A percentile compares a stretch with the other conserved stretches of the same genome.
Evolutionary conservation across 306 rosid genomes (phyloP).

Genomic region (Rubus parviflorus): DNA sequence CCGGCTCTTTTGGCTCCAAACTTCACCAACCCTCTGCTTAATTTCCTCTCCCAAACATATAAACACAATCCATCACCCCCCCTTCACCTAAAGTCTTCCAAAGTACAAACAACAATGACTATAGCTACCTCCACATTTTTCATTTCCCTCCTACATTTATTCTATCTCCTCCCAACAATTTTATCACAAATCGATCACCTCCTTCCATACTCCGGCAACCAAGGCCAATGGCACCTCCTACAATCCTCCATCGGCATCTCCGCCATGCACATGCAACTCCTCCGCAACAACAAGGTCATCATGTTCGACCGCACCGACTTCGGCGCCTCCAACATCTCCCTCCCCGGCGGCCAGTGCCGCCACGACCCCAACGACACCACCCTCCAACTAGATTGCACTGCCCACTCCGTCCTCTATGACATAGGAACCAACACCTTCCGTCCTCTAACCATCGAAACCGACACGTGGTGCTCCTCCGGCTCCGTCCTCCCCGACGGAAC

Average conservation of each 20-base stretch:
- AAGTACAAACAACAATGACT: constrained; percentile 19
- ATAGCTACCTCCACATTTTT: background rate
- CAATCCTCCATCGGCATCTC: constrained; percentile 65
- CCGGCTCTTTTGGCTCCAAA: background rate
- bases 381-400: constrained; percentile 60
- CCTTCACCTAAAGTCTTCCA: constrained; percentile 36
- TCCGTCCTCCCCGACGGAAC: constrained; percentile 66
- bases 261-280: constrained; percentile 92
- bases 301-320: constrained; percentile 69
- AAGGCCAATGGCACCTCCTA: constrained; percentile 54
- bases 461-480: constrained; percentile 87
- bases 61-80: constrained; percentile 17
- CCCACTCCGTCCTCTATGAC: constrained; percentile 77
- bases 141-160: constrained; percentile 21
- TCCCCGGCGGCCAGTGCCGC: constrained; percentile 47
- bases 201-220: constrained; percentile 1
- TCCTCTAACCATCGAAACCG: constrained; percentile 60
- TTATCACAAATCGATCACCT: constrained; percentile 13
- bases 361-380: constrained; percentile 36
- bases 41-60: background rate
- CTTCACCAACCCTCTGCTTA: background rate
- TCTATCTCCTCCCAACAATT: background rate
- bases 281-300: constrained; percentile 51
- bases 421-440: constrained; percentile 45
- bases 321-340: constrained; percentile 61